Base-by-base conservation (phyloP, 1,284 basidiomycete species). In the Athelia psychrophila region DNA sequence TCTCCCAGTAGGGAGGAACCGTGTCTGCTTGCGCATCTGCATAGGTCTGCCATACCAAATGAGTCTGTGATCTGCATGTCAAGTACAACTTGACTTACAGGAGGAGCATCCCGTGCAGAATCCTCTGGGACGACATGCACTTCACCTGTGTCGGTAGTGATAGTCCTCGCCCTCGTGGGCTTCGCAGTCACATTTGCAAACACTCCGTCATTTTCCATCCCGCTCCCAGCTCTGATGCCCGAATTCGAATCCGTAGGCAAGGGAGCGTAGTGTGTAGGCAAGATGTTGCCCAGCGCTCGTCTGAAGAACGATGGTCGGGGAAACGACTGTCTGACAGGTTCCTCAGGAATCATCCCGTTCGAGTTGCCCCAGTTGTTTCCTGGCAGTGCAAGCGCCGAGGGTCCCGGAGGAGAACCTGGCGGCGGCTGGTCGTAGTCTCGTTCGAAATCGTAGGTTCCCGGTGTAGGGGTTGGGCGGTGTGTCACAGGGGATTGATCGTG, bases 1-100 rank as follows among this genome's bases (percentile, higher is more conserved):
- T 98, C 68, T 99, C 96, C 92, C 95, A 98, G 70, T 99, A 99
- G 0, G 94, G 84, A 0, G 96, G 97, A 0, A 93, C 95, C 0
- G 93, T 83, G 65, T 99, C 96, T 9, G 88, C 84, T 54, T 95
- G 88, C 1, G 96, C 96, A 20, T 86, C 80, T 38, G 86, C 81
- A 66, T 99, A 99, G 0, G 94, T 87, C 83, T 95, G 10, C 24
- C 22, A 27, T 23, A 27, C 13, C 46, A 30, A 20, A 46, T 56
- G 33, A 55, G 48, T 30, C 44, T 4, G 22, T 5, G 23, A 18
- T 9, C 8, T 24, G 18, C n/a, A 18, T 16, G 38, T 25, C 56
- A 60, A 30, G 33, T 5, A 16, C 50, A 40, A 53, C 25, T 32
- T 9, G 9, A 76, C 89, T 65, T 67, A 94, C 92, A 15, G 95